Base-by-base conservation (phyloP, 2,329 filamentous ascomycete genomes). In the Eurotiales sp. region DNA sequence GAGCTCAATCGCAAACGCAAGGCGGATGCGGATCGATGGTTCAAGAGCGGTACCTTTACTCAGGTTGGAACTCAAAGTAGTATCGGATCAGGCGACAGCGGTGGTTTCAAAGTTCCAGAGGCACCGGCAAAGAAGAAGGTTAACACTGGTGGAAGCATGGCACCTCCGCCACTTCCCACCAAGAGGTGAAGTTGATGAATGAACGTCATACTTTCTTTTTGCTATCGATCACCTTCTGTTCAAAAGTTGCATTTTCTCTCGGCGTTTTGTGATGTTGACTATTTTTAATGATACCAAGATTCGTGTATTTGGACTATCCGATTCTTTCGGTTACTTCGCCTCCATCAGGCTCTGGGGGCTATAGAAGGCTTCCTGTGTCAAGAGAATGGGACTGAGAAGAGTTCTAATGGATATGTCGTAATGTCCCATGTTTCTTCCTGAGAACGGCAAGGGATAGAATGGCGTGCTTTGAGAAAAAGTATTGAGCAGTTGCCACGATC, bases 41-140 rank as follows among this genome's bases (percentile, higher is more conserved):
- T 99, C 77, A 95, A 93, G 71, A 88, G 90, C 42, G 93, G 93
- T n/a, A 91, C 89, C 0, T 99, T 99, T 65, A 96, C 93, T 8
- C 91, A 96, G 68, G 81, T 95, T 51, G 84, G 84, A 8, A 59
- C 58, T 39, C 64, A 69, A 51, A 64, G 56, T 46, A 55, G 54
- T 42, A 57, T 57, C 45, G 56, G 55, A 48, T 57, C 72, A 59
- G 65, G 72, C 7, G 76, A 78, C 55, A 78, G 78, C 46, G 82
- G 77, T 10, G 86, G 83, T 1, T 96, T 96, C 79, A 95, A 91
- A 70, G 86, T 95, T 34, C 90, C 92, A 14, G 79, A 79, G 2
- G 66, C 92, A 58, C 90, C 89, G 14, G 73, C 81, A 22, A 79
- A 74, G 49, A 96, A 96, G 76, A 90, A 84, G 70, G 73, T 84